phyloP scores from a whole-genome alignment of 495 filamentous ascomycete species.

The Penicillium lividum region DNA sequence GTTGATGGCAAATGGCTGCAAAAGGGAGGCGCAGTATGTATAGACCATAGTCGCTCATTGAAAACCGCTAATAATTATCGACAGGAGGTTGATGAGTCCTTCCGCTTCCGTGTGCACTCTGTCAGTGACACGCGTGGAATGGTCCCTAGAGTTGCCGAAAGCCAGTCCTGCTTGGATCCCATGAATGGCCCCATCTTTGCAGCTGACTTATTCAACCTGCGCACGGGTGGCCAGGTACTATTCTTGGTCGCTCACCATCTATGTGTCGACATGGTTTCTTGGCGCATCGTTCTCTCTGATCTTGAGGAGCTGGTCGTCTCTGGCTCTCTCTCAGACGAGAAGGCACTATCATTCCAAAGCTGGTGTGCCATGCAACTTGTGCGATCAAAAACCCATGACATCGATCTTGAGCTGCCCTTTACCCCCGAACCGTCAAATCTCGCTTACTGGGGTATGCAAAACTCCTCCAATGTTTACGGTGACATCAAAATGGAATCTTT shows the following conservation, averaged over 20 bases:
- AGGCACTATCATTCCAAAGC: slow-evolving; percentile 60
- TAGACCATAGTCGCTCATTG: not conserved
- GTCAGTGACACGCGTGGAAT: slow-evolving; percentile 34
- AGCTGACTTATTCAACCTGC: slow-evolving; percentile 53
- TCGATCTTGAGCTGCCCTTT: slow-evolving; percentile 34
- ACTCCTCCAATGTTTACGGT: slow-evolving; percentile 47
- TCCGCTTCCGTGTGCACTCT: slow-evolving; percentile 37
- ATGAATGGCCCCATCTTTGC: slow-evolving; percentile 45
- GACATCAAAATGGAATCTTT: slow-evolving; percentile 47
- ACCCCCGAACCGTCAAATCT: slow-evolving; percentile 34
- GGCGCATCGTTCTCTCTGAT: slow-evolving; percentile 67
- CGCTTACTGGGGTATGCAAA: slow-evolving; percentile 56
- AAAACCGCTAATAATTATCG: slow-evolving; percentile 16
- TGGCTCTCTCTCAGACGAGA: slow-evolving; percentile 38
- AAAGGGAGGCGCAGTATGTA: slow-evolving; percentile 35
- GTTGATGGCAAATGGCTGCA: slow-evolving; percentile 45
- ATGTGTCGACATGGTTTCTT: slow-evolving; percentile 70
- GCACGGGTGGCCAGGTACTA: slow-evolving; percentile 54
- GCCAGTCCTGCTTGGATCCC: slow-evolving; percentile 43
- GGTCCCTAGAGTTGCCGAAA: slow-evolving; percentile 35
- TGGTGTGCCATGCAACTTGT: slow-evolving; percentile 57
- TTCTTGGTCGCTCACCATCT: slow-evolving; percentile 70
- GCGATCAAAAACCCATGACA: slow-evolving; percentile 30
- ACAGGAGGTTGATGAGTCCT: slow-evolving; percentile 46
- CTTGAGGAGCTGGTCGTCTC: slow-evolving; percentile 60